Percentiles rank a stretch among this genome's conserved stretches.
Conservation (phyloP, 2,329 filamentous ascomycete genomes). For the Parastagonospora avenae region DNA sequence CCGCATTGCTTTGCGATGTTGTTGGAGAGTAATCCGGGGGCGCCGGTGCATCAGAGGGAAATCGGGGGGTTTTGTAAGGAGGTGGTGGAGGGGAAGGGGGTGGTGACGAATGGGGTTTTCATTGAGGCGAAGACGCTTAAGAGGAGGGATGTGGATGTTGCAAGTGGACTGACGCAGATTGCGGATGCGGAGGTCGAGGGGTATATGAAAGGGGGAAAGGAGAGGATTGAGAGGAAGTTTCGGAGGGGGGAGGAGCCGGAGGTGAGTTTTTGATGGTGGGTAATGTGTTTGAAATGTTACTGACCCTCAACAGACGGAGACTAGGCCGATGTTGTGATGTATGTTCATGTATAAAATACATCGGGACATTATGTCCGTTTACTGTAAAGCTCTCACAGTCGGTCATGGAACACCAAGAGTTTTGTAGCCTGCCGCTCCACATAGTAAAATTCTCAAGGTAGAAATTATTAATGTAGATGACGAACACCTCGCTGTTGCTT, state of each 20-base stretch:
- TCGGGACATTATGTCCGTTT: no score
- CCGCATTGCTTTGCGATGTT: slow-evolving; percentile 69
- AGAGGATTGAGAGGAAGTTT: slow-evolving; percentile 29
- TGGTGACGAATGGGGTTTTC: slow-evolving; percentile 29
- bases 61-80: slow-evolving; percentile 42
- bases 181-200: slow-evolving; percentile 36
- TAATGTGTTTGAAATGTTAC: no score
- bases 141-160: slow-evolving; percentile 32
- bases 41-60: slow-evolving; percentile 42
- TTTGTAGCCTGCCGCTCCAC: no score
- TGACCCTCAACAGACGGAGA: neutral
- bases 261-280: neutral
- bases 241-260: slow-evolving; percentile 10
- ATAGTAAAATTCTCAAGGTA: no score
- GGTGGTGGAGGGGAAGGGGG: slow-evolving; percentile 29
- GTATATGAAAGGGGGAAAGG: slow-evolving; percentile 34
- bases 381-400: no score
- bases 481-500: no score
- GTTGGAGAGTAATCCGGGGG: slow-evolving; percentile 40
- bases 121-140: slow-evolving; percentile 39
- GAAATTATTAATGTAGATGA: no score
- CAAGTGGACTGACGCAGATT: slow-evolving; percentile 29
- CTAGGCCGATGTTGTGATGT: neutral
- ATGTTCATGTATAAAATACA: no score
- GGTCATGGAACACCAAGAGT: no score